phyloP scores from a whole-genome alignment of 257 asterid genomes.

The Salvia splendens region DNA sequence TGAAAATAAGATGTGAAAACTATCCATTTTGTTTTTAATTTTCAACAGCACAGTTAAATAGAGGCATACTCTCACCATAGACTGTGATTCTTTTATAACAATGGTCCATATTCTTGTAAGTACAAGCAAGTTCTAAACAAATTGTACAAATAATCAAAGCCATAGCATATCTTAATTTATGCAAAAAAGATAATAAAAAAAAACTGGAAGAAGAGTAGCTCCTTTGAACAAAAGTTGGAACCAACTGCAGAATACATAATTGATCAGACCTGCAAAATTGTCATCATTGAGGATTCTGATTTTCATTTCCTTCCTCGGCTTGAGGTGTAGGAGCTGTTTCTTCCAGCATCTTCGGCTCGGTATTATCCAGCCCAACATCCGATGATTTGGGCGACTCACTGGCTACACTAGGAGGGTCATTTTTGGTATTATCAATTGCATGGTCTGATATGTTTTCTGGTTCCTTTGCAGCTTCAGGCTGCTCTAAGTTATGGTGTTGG shows the following conservation, averaged over 20 bases:
- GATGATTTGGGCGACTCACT: constrained; percentile 25
- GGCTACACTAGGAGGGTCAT: constrained; percentile 30
- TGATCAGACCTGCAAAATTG: background rate
- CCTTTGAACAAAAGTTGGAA: constrained; percentile 27
- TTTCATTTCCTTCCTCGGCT: constrained; percentile 27
- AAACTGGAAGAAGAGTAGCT: constrained; percentile 15
- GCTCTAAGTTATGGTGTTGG: constrained; percentile 34
- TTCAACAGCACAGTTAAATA: background rate
- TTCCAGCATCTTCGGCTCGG: constrained; percentile 38
- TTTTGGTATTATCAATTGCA: constrained; percentile 28
- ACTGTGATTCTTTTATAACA: background rate
- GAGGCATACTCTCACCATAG: background rate
- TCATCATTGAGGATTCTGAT: constrained; percentile 23
- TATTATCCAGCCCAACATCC: constrained; percentile 27
- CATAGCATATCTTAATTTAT: constrained; percentile 23
- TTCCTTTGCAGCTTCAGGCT: constrained; percentile 36
- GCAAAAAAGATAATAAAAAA: constrained; percentile 13
- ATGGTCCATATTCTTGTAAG: constrained; percentile 9
- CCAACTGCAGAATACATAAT: background rate
- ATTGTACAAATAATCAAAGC: constrained; percentile 15
- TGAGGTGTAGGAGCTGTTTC: constrained; percentile 17
- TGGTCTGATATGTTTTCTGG: constrained; percentile 34
- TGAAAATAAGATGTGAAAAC: background rate
- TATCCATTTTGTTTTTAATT: background rate
- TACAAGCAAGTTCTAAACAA: constrained; percentile 20